phyloP scores from a whole-genome alignment of 1,284 basidiomycete genomes.

The Austroboletus niveus region DNA sequence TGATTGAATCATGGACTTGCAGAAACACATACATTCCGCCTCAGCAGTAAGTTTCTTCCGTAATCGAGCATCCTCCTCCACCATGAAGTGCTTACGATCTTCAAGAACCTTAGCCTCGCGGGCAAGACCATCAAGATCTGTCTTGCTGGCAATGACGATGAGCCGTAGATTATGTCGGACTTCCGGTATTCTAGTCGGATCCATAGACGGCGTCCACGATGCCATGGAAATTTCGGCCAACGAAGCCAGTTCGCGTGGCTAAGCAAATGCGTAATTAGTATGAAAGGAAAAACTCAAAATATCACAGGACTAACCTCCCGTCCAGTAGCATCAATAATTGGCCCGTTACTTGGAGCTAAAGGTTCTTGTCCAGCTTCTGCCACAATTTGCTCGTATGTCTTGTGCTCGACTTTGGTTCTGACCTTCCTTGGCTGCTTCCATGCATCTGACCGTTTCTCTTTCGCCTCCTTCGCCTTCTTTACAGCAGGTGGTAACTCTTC shows the following conservation, averaged over 20 bases:
- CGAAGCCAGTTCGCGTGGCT: constrained; percentile 83
- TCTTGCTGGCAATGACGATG: constrained; percentile 79
- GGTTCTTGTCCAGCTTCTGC: constrained; percentile 75
- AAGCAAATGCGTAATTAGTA: constrained; percentile 11
- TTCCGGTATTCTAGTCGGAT: constrained; percentile 88
- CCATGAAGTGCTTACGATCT: constrained; percentile 74
- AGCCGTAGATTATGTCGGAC: constrained; percentile 92
- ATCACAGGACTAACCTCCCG: constrained; percentile 62
- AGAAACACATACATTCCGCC: constrained; percentile 59
- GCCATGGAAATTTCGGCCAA: constrained; percentile 76
- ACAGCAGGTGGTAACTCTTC: constrained; percentile 52
- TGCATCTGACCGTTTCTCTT: constrained; percentile 62
- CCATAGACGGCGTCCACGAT: constrained; percentile 82
- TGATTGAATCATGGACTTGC: not conserved
- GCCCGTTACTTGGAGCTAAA: constrained; percentile 60
- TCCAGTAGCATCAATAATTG: constrained; percentile 93
- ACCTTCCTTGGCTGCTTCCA: constrained; percentile 84
- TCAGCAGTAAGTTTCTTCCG: constrained; percentile 69
- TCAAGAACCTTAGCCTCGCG: constrained; percentile 84
- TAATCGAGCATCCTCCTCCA: constrained; percentile 68
- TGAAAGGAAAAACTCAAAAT: constrained; percentile 1
- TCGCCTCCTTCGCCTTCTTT: constrained; percentile 50
- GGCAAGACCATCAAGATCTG: constrained; percentile 84
- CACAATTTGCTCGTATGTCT: constrained; percentile 93
- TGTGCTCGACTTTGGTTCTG: constrained; percentile 85